These are phyloP conservation scores for Grosmannia penicillata DNA, from an alignment of 2,329 filamentous ascomycete species.

Conservation along the genomic window DNA sequence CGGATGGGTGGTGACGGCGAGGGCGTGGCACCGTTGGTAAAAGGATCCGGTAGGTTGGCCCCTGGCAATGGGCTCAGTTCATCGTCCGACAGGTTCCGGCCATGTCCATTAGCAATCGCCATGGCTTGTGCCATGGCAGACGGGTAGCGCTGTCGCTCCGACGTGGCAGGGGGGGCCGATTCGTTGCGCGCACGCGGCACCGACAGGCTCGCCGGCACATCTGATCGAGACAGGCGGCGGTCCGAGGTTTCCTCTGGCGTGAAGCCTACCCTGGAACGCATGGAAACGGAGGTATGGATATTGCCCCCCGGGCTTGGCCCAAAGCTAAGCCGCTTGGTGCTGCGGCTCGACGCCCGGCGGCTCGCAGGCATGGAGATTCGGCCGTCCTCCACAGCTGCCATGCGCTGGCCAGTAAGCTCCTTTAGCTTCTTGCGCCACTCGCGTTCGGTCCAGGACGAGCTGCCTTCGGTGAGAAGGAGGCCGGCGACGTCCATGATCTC, in stretches of 20 bases:
- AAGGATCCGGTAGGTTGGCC: neutral
- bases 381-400: constrained; percentile 47
- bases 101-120: constrained; percentile 20
- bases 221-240: constrained; percentile 34
- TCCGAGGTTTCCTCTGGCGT: constrained; percentile 12
- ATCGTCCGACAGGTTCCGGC: constrained; percentile 32
- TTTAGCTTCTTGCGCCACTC: constrained; percentile 87
- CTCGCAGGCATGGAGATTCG: constrained; percentile 21
- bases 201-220: constrained; percentile 26
- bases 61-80: neutral
- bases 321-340: constrained; percentile 41
- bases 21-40: neutral
- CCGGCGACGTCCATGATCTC: constrained; percentile 74
- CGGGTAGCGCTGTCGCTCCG: constrained; percentile 21
- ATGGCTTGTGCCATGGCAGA: constrained; percentile 16
- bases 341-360: constrained; percentile 41
- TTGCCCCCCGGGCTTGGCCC: constrained; percentile 17
- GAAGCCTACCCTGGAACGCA: constrained; percentile 41
- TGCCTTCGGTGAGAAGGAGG: constrained; percentile 66
- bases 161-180: constrained; percentile 33
- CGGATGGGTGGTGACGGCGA: neutral
- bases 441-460: constrained; percentile 62
- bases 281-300: constrained; percentile 8
- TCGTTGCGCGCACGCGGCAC: constrained; percentile 29
- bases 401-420: constrained; percentile 68